These are phyloP conservation scores for Apostasia ramifera DNA, from an alignment of 106 monocot species.

Conservation along the genomic window DNA sequence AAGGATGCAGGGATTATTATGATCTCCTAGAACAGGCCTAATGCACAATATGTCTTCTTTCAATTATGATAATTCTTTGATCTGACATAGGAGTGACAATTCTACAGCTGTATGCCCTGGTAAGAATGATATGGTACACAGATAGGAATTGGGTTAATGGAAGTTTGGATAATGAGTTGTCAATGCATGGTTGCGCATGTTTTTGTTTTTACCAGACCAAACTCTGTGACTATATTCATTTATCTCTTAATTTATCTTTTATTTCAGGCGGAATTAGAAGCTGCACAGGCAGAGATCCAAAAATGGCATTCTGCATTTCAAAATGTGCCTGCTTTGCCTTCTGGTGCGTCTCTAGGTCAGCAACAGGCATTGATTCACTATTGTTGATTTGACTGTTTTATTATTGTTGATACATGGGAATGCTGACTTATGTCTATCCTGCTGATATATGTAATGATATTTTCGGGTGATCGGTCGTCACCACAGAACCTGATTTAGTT, in stretches of 20 bases:
- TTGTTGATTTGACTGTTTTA: background rate
- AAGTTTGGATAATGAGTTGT: no score
- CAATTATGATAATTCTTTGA: no score
- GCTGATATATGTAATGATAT: background rate
- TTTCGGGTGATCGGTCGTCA: background rate
- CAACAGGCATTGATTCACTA: background rate
- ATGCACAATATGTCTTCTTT: no score
- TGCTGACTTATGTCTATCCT: background rate
- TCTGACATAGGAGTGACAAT: no score
- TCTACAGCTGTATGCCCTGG: no score
- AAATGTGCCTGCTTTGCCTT: slow-evolving; percentile 41
- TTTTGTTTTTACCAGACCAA: no score
- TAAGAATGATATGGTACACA: no score
- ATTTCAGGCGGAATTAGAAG: slow-evolving; percentile 48
- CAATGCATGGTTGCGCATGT: no score
- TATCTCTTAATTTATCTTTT: background rate
- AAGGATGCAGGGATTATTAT: no score
- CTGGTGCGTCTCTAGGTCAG: slow-evolving; percentile 46
- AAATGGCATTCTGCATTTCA: slow-evolving; percentile 80
- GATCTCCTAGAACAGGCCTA: no score
- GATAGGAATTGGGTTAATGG: no score
- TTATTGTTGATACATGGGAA: background rate
- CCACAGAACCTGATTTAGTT: slow-evolving; percentile 62
- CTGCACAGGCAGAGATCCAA: slow-evolving; percentile 47
- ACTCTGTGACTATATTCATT: no score